Evolutionary conservation across 2,329 filamentous ascomycete species (phyloP), one percentile per base, ranked within the genome.

Genomic region (Metarhizium robertsii): DNA sequence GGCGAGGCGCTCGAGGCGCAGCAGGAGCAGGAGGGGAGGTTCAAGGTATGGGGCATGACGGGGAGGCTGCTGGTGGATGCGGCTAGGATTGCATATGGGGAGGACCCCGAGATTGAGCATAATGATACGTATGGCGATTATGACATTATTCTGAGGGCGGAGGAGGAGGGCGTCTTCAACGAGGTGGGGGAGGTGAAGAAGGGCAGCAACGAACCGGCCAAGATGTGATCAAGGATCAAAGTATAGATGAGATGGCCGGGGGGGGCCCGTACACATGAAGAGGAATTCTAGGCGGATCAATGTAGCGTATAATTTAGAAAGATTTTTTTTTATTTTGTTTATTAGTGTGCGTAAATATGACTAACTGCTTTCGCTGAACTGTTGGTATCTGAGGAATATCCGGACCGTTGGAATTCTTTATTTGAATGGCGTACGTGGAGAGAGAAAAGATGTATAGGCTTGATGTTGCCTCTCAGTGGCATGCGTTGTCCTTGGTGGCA

Each of bases 11-110:
- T 79, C 16, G 74, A 81, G 56, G 74, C 79, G 59, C 75, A 73
- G 49, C 65, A 79, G 59, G 75, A 73, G 49, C 66, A 74, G 58
- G 73, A 78, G 57, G 75, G 75, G 2, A 77, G 87, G 42, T 96
- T 94, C 71, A 85, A 88, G 62, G 91, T 97, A 4, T 96, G 92
- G 81, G 92, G 92, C 16, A 92, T 97, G 90, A 97, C 92, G 53
- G 92, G 90, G 2, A 78, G 90, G 53, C 92, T 97, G 54, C 69
- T 96, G 54, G 89, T 96, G 5, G 92, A 97, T 71, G 87, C 88
- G 4, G 92, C 92, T 38, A 78, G 89, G 59, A 79, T 95, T 18
- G 92, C 92, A 20, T 97, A 94, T 68, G 86, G 73, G 2, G 80
- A 87, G 71, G 83, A 89, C 66, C 92, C 92, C 4, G 87, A 90